Percentiles rank a stretch among this genome's conserved stretches.
Evolutionary conservation across 108 stramenopile genomes (phyloP).

Genomic region (Fragilaria crotonensis): DNA sequence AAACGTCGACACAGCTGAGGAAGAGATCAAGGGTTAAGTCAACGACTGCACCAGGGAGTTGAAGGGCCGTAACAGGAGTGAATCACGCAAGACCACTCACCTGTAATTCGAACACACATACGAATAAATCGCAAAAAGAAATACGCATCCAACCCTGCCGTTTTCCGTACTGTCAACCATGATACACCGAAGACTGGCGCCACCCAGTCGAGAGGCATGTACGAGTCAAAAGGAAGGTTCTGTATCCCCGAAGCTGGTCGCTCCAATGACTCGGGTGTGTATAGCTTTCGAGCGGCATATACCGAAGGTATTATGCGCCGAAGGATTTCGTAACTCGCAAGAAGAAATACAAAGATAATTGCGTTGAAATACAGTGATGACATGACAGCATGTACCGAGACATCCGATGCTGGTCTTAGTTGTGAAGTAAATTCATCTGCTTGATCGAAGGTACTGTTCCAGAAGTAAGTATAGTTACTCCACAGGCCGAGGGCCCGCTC

Average conservation of each 20-base stretch:
- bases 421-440: constrained; percentile 26
- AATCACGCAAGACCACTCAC: constrained; percentile 2
- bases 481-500: background rate
- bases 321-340: constrained; percentile 62
- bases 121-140: constrained; percentile 85
- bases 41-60: no score
- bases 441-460: constrained; percentile 4
- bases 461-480: background rate
- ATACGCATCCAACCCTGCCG: constrained; percentile 86
- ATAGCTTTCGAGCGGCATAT: constrained; percentile 46
- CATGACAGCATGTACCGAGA: constrained; percentile 69
- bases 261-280: constrained; percentile 10
- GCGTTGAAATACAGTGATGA: constrained; percentile 58
- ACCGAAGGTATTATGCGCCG: constrained; percentile 61
- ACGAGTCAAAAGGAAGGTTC: constrained; percentile 5
- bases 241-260: constrained; percentile 2
- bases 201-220: constrained; percentile 67
- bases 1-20: constrained; percentile 52
- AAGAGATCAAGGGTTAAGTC: no score
- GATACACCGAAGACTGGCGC: constrained; percentile 49
- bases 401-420: constrained; percentile 41
- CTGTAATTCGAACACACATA: constrained; percentile 74
- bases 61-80: no score
- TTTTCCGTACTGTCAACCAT: constrained; percentile 59
- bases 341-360: constrained; percentile 53